These are phyloP conservation scores for Syncephalastrum racemosum DNA, from an alignment of 371 early-diverging fungal genomes.

Conservation along the genomic window DNA sequence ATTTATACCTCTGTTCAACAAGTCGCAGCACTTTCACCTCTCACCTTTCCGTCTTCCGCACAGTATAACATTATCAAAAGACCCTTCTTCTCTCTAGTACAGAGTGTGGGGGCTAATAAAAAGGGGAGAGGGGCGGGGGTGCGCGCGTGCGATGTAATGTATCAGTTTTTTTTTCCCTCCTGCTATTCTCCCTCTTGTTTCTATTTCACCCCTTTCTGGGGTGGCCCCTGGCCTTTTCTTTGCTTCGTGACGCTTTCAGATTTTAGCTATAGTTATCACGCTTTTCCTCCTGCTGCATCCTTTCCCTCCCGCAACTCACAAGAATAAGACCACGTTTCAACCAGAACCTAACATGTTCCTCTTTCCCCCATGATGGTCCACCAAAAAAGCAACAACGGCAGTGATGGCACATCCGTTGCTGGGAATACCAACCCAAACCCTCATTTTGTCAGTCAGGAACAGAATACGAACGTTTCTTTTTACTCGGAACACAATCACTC, in stretches of 20 bases:
- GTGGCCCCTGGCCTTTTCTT: neutral
- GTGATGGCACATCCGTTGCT: no score
- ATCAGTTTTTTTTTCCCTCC: neutral
- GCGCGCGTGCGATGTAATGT: no score
- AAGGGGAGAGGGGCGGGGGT: no score
- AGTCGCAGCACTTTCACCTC: neutral
- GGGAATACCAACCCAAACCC: no score
- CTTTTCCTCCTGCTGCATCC: no score
- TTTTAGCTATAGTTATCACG: no score
- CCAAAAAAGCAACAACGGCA: no score
- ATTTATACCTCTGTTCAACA: neutral
- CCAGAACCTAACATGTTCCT: conserved; percentile 2
- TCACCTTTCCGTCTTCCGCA: neutral
- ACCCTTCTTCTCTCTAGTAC: conserved; percentile 1
- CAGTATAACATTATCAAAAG: conserved; percentile 9
- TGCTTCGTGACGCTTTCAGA: neutral
- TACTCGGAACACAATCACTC: no score
- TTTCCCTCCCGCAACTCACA: no score
- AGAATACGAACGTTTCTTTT: no score
- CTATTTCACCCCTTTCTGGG: conserved; percentile 3
- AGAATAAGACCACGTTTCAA: neutral
- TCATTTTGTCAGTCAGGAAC: no score
- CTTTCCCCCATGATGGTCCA: neutral
- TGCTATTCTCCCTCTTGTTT: conserved; percentile 11
- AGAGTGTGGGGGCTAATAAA: no score